Evolutionary conservation across 176 grass and related monocot genomes (phyloP), one percentile per base, ranked within the genome.

Genomic region (Melocanna baccifera): DNA sequence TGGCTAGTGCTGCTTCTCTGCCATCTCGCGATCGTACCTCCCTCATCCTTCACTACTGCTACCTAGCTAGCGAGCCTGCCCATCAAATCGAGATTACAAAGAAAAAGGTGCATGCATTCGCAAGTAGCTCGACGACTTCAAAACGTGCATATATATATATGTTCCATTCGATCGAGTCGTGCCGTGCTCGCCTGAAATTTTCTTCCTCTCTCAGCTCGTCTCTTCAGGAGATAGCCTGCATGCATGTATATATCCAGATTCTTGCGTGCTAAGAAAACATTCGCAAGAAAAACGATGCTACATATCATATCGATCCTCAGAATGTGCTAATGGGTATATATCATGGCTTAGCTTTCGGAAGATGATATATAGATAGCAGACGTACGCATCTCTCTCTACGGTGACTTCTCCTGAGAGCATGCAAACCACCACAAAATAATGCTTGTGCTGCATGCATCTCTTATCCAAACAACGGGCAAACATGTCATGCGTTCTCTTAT

Each of bases 181-280:
- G 46, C 75, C 69, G 25, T 75, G 77, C 77, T 67, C 25, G 47
- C 25, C 69, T 87, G 19, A 40, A 71, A 39, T 68, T 40, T 25
- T 16, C 39, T 45, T 69, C 29, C 46, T 58, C 19, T 16, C 19
- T 61, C 48, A n/a, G n/a, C n/a, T 12, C 3, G 3, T 55, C 46
- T 29, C 62, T 83, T 73, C 59, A 52, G 19, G 53, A 83, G 53
- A 83, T 73, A 73, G 63, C 67, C 2, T 22, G 12, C 16, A 13
- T 61, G 3, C 14, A 66, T 75, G 10, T 70, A 50, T 28, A 14
- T n/a, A 4, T 37, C 15, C 42, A 63, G 76, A 80, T 80, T 81
- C 85, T 80, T 80, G 76, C 67, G 29, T 63, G 67, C 67, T 10
- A 55, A 85, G n/a, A 37, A 34, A 23, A 63, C 36, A 26, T n/a